Base-by-base conservation (phyloP, 2,329 filamentous ascomycete species). In the Trichophaea hybrida region DNA sequence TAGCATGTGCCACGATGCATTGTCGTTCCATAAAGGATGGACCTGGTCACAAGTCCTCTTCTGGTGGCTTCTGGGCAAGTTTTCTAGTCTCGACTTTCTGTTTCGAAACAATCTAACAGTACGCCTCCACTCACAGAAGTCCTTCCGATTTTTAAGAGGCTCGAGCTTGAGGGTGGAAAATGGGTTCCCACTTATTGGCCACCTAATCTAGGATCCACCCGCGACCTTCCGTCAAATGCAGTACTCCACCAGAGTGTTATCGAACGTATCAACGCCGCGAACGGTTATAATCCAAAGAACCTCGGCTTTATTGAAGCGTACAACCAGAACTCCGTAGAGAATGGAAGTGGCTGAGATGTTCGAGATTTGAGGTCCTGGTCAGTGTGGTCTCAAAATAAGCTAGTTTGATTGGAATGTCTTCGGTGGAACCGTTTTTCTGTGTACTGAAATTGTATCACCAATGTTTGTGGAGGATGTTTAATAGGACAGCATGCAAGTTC, bases 121-220 rank as follows among this genome's bases (percentile, higher is more conserved):
- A 52, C 48, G 33, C 35, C 35, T 33, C 12, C 17, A 37, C 17
- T 17, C 38, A 43, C 56, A 72, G 71, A 73, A 65, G 62, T 70
- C 33, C 67, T 73, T 35, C 71, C 71, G 2, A 59, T 72, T 46
- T 71, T 72, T 57, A 70, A 68, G 7, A 69, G 71, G 10, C 69
- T 72, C 13, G 71, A 73, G 58, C 68, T 72, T 24, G 69, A 71
- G 59, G 53, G 69, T 0, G 70, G 68, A 2, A 69, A 70, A 63
- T 73, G 71, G 71, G 65, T 71, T 10, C 69, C 69, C 1, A 67
- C 69, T 6, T 68, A 69, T 59, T 67, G 68, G 51, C 71, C 71
- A 5, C 71, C 71, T 7, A 72, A 72, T 59, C 59, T 70, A 35
- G 71, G 71, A 1, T 67, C 71, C 2, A 49, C 62, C 3, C 65